These are phyloP conservation scores for Amyloporia xantha DNA, from an alignment of 768 basidiomycete genomes.

Conservation along the genomic window DNA sequence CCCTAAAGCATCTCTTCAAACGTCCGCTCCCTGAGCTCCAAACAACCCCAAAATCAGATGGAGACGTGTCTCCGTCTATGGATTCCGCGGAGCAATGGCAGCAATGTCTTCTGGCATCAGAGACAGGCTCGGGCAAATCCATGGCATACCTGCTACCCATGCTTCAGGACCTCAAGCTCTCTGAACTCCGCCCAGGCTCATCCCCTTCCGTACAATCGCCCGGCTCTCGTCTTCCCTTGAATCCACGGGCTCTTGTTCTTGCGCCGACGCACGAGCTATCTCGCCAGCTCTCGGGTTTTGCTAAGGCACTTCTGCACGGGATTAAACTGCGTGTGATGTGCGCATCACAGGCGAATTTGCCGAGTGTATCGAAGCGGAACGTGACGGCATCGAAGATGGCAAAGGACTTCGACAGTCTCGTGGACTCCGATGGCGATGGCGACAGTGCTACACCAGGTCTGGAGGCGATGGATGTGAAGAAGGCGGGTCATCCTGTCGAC, in stretches of 20 bases:
- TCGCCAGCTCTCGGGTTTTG: constrained; percentile 68
- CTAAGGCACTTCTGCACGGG: constrained; percentile 68
- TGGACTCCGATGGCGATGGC: constrained; percentile 15
- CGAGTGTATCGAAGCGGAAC: constrained; percentile 19
- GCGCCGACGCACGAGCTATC: constrained; percentile 88
- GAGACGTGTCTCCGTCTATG: background rate
- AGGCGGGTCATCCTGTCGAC: constrained; percentile 34
- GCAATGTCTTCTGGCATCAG: constrained; percentile 69
- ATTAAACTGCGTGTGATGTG: constrained; percentile 74
- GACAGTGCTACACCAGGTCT: constrained; percentile 18
- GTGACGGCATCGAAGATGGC: constrained; percentile 47
- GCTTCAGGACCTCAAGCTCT: constrained; percentile 67
- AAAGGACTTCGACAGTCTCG: constrained; percentile 25
- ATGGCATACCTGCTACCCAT: constrained; percentile 85
- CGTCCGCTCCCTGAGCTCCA: constrained; percentile 4
- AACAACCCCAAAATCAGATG: background rate
- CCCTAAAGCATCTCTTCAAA: constrained; percentile 57
- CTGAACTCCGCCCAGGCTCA: constrained; percentile 35
- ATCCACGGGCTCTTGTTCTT: constrained; percentile 74
- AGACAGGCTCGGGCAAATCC: constrained; percentile 90
- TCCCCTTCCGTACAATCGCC: background rate
- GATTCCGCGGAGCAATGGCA: constrained; percentile 28
- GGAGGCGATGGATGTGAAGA: constrained; percentile 18
- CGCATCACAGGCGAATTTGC: constrained; percentile 52
- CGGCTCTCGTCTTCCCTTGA: constrained; percentile 28